Evolutionary conservation across 139 green algal genomes (phyloP).

Genomic region (Marvania coccoides): DNA sequence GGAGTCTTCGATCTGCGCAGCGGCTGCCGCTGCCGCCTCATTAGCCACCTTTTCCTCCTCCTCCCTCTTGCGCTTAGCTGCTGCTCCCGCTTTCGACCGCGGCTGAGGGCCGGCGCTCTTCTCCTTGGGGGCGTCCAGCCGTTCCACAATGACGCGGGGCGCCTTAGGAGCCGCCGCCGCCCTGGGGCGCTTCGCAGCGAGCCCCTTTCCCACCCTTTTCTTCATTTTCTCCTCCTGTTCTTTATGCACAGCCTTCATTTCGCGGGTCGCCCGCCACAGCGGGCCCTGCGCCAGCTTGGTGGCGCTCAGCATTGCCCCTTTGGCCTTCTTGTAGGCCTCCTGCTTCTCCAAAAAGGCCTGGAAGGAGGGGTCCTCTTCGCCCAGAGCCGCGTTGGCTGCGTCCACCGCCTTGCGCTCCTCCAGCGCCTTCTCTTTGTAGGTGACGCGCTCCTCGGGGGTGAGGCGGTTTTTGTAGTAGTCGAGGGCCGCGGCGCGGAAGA

Average conservation of each 20-base stretch:
- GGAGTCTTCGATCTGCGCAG: not conserved
- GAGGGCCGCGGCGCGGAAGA: not conserved
- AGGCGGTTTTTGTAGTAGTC: slow-evolving; percentile 16
- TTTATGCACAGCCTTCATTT: no score
- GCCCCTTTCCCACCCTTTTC: no score
- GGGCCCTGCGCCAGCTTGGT: not conserved
- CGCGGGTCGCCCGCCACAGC: slow-evolving; percentile 1
- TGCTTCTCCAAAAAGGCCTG: slow-evolving; percentile 11
- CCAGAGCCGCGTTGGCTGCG: not conserved
- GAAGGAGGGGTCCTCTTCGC: slow-evolving; percentile 6
- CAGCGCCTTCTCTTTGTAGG: not conserved
- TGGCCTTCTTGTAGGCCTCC: slow-evolving; percentile 14
- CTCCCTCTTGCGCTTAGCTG: not conserved
- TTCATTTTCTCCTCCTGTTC: no score
- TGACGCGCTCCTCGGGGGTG: slow-evolving; percentile 4
- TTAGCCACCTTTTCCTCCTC: not conserved
- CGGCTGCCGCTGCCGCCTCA: not conserved
- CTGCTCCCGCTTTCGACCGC: no score
- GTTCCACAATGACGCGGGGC: no score
- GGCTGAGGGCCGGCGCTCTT: no score
- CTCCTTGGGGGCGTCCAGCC: no score
- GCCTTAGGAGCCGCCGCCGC: no score
- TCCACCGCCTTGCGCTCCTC: not conserved
- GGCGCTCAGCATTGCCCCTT: slow-evolving; percentile 2
- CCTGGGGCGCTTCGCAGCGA: no score